Evolutionary conservation across 1,139 yeast species (phyloP).

Genomic region (Kurtzmaniella natalensis): DNA sequence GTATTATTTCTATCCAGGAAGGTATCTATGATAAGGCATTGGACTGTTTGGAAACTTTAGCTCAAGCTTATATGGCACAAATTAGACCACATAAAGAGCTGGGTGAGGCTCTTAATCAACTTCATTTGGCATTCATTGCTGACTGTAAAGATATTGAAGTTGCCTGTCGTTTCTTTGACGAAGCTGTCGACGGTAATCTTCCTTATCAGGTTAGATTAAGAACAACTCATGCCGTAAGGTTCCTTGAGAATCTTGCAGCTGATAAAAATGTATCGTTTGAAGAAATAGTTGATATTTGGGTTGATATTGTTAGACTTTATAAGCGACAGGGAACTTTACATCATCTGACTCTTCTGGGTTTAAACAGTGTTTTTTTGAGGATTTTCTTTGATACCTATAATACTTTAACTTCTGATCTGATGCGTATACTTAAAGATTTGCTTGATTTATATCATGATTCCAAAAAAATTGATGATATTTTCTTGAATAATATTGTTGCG

Average conservation of each 20-base stretch:
- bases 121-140: slow-evolving; percentile 78
- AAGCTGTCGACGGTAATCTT: slow-evolving; percentile 61
- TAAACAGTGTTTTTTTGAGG: slow-evolving; percentile 66
- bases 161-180: slow-evolving; percentile 69
- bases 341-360: slow-evolving; percentile 50
- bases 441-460: slow-evolving; percentile 36
- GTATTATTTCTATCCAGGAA: slow-evolving; percentile 36
- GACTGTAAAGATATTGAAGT: slow-evolving; percentile 69
- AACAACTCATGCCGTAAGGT: slow-evolving; percentile 68
- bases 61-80: slow-evolving; percentile 20
- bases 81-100: slow-evolving; percentile 13
- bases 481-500: slow-evolving; percentile 73
- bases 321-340: slow-evolving; percentile 29
- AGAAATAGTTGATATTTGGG: slow-evolving; percentile 61
- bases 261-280: slow-evolving; percentile 49
- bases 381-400: slow-evolving; percentile 64
- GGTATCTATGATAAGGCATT: slow-evolving; percentile 39
- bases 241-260: slow-evolving; percentile 42
- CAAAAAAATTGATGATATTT: slow-evolving; percentile 65
- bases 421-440: neutral
- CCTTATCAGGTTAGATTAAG: slow-evolving; percentile 72
- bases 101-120: slow-evolving; percentile 41
- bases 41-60: slow-evolving; percentile 37
- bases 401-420: slow-evolving; percentile 39
- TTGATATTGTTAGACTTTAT: slow-evolving; percentile 54